Base-by-base conservation (phyloP, 2,329 filamentous ascomycete genomes). In the Fragosphaeria purpurea region DNA sequence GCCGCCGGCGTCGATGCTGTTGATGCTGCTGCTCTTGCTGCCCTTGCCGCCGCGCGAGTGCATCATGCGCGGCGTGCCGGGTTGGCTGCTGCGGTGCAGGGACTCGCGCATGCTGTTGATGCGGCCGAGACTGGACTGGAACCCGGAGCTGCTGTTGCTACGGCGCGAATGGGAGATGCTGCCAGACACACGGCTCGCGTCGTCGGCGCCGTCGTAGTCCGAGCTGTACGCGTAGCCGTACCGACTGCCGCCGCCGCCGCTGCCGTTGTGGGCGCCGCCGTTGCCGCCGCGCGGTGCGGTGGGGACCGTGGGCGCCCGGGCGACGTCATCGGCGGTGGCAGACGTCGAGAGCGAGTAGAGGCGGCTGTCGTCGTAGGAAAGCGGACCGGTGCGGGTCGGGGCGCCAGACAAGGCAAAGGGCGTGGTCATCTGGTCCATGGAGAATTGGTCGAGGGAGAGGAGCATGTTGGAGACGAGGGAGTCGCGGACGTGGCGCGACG, bases 391-490 rank as follows among this genome's bases (percentile, higher is more conserved):
- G 41, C 52, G 54, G 2, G 46, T 40, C 2, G 61, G 57, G 33
- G 61, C 54, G 5, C 60, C 58, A 40, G 61, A 56, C 12, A 34
- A 48, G 42, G 55, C 58, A 42, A 56, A 57, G 7, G 62, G 58
- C 6, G 64, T 62, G 38, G 43, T 61, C 44, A 68, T 62, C 58
- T 76, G 72, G 43, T 67, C 73, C 58, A 79, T 74, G 41, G 80
- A 83, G 62, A 91, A 82, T 66, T 91, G 86, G 67, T 95, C 91
- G 56, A 98, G 82, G 41, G 90, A 95, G 57, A 93, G 75, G 54
- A 97, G 81, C 85, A 98, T 93, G 67, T 96, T 95, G 67, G 93
- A 86, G 53, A 98, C 88, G 58, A 98, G 82, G 38, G 90, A 96
- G 63, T 95, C 88, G 58, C 91, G 82, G 56, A 87, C 81, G 63